These are phyloP conservation scores for Aureobasidium sp. DNA, from an alignment of 2,329 filamentous ascomycete species.

Conservation along the genomic window DNA sequence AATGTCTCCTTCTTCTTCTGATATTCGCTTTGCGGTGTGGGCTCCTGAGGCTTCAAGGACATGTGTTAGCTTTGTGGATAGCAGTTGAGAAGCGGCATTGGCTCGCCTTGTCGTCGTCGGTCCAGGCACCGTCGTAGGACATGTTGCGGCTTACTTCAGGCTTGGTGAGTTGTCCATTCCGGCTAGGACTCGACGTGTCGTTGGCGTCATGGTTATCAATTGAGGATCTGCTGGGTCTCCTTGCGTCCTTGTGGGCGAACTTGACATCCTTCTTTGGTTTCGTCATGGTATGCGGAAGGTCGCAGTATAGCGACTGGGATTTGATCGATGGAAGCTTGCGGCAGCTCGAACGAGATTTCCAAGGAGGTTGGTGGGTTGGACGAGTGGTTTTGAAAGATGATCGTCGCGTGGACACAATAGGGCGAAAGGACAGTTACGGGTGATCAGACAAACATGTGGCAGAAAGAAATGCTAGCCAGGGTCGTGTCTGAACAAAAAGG, in stretches of 20 bases:
- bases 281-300: slow-evolving; percentile 31
- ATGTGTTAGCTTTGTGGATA: not conserved
- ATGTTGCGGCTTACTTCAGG: slow-evolving; percentile 13
- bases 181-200: slow-evolving; percentile 43
- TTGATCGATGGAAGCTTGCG: not conserved
- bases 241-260: slow-evolving; percentile 43
- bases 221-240: slow-evolving; percentile 55
- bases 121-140: slow-evolving; percentile 15
- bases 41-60: slow-evolving; percentile 8
- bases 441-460: not conserved
- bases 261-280: slow-evolving; percentile 52
- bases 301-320: not conserved
- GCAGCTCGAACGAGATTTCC: not conserved
- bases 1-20: slow-evolving; percentile 99
- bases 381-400: not conserved
- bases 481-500: not conserved
- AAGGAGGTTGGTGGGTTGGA: not conserved
- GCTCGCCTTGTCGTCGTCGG: slow-evolving; percentile 16
- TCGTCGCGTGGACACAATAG: not conserved
- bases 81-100: not conserved
- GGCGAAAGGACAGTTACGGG: not conserved
- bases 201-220: slow-evolving; percentile 49
- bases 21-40: slow-evolving; percentile 57
- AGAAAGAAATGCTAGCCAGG: not conserved
- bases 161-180: slow-evolving; percentile 28